These are phyloP conservation scores for Bondarzewia mesenterica DNA, from an alignment of 1,284 basidiomycete genomes.

Conservation along the genomic window DNA sequence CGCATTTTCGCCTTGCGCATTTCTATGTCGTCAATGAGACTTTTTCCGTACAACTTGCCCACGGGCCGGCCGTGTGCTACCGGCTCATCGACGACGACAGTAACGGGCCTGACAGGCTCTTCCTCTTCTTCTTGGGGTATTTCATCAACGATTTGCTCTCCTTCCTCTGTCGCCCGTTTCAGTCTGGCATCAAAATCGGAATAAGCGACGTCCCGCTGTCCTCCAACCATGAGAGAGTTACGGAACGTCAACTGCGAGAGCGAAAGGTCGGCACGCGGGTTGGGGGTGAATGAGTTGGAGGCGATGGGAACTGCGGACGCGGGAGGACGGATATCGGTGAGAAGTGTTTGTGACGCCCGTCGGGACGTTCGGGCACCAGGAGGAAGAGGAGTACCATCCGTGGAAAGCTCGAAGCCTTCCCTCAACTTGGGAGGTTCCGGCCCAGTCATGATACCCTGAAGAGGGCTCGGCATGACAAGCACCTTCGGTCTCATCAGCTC, in stretches of 20 bases:
- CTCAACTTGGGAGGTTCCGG: slow-evolving; percentile 22
- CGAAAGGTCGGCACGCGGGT: slow-evolving; percentile 62
- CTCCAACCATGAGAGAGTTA: slow-evolving; percentile 61
- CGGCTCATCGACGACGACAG: slow-evolving; percentile 32
- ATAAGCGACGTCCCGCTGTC: slow-evolving; percentile 54
- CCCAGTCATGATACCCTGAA: slow-evolving; percentile 43
- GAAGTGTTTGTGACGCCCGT: slow-evolving; percentile 31
- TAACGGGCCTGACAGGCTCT: slow-evolving; percentile 26
- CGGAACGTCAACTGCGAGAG: slow-evolving; percentile 76
- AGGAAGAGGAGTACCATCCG: slow-evolving; percentile 63
- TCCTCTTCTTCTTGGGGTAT: slow-evolving; percentile 25
- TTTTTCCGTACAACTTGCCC: slow-evolving; percentile 74
- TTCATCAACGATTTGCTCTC: slow-evolving; percentile 56
- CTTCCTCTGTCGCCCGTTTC: slow-evolving; percentile 62
- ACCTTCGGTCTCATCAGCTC: slow-evolving; percentile 76
- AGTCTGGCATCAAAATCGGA: slow-evolving; percentile 48
- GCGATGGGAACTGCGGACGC: slow-evolving; percentile 32
- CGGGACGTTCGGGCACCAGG: slow-evolving; percentile 53
- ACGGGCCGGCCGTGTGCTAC: slow-evolving; percentile 39
- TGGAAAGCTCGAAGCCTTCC: slow-evolving; percentile 54
- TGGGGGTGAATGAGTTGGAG: slow-evolving; percentile 69
- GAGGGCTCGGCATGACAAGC: slow-evolving; percentile 78
- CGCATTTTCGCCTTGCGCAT: slow-evolving; percentile 67
- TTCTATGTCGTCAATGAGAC: slow-evolving; percentile 76
- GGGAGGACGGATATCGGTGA: slow-evolving; percentile 16